Percentiles rank a stretch among this genome's conserved stretches.
phyloP scores from a whole-genome alignment of 257 asterid species.

The Solanum boliviense region DNA sequence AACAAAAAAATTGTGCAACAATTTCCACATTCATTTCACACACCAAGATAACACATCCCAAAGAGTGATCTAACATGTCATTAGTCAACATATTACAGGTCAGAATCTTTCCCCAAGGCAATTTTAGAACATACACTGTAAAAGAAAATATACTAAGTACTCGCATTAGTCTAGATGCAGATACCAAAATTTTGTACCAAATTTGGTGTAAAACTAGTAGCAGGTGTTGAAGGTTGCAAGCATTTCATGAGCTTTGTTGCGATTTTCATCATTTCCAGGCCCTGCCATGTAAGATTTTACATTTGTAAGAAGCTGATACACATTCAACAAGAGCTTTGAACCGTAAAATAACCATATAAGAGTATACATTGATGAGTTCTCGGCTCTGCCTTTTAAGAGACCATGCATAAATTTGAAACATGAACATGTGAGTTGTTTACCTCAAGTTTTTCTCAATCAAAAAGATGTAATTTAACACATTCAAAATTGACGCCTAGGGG shows the following conservation, averaged over 20 bases:
- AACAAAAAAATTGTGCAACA: background rate
- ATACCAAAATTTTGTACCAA: background rate
- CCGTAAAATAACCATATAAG: background rate
- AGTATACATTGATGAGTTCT: background rate
- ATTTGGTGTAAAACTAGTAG: background rate
- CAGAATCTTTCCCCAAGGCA: background rate
- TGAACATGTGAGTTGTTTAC: background rate
- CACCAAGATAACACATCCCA: background rate
- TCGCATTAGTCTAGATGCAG: background rate
- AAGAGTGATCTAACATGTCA: background rate
- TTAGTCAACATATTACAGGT: background rate
- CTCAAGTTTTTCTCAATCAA: background rate
- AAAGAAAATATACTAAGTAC: background rate
- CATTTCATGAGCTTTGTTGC: background rate
- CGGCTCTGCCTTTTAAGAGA: background rate
- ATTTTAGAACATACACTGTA: background rate
- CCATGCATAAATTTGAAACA: background rate
- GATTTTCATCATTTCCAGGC: background rate
- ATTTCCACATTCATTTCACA: background rate
- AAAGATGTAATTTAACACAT: background rate
- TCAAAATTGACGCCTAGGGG: slow-evolving; percentile 11
- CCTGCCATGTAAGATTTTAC: background rate
- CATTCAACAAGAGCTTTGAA: background rate
- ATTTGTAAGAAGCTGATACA: background rate
- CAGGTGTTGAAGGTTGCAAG: background rate